These are phyloP conservation scores for Cutaneotrichosporon sp. DNA, from an alignment of 1,284 basidiomycete species.

Conservation along the genomic window DNA sequence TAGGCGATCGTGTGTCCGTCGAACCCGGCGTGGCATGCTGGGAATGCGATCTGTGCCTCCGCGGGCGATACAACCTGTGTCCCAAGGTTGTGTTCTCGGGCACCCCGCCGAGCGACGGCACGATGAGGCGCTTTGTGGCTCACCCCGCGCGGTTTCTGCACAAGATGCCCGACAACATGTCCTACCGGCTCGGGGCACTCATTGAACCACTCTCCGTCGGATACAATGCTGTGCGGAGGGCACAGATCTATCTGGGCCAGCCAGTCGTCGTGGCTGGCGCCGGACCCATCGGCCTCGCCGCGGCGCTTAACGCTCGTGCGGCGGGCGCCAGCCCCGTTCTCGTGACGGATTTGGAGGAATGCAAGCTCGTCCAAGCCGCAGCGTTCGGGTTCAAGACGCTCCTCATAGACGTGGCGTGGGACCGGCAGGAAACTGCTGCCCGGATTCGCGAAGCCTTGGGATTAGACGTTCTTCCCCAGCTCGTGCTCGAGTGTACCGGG, in stretches of 20 bases:
- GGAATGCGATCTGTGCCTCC: conserved; percentile 41
- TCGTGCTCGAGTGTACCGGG: conserved; percentile 47
- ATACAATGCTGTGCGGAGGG: conserved; percentile 43
- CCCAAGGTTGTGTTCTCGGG: conserved; percentile 35
- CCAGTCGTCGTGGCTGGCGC: conserved; percentile 43
- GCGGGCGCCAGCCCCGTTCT: conserved; percentile 48
- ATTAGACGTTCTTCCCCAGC: conserved; percentile 22
- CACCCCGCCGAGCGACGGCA: conserved; percentile 31
- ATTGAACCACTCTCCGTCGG: conserved; percentile 48
- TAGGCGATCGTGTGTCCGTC: conserved; percentile 49
- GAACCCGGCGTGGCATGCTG: conserved; percentile 50
- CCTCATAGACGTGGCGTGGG: conserved; percentile 25
- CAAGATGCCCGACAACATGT: conserved; percentile 48
- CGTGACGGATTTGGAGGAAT: conserved; percentile 47
- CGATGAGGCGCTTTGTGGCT: conserved; percentile 46
- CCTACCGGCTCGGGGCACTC: conserved; percentile 44
- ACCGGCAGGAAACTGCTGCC: conserved; percentile 24
- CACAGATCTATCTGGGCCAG: conserved; percentile 39
- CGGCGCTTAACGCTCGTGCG: conserved; percentile 46
- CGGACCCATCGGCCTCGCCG: conserved; percentile 48
- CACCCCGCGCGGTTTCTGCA: conserved; percentile 49
- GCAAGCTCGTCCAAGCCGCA: conserved; percentile 42
- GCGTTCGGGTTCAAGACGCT: conserved; percentile 41
- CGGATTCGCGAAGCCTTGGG: conserved; percentile 25
- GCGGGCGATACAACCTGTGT: conserved; percentile 45